Percentiles rank a stretch among this genome's conserved stretches.
These are phyloP conservation scores for Blastocystis sp. DNA, from an alignment of 352 stramenopile genomes.

Conservation along the genomic window DNA sequence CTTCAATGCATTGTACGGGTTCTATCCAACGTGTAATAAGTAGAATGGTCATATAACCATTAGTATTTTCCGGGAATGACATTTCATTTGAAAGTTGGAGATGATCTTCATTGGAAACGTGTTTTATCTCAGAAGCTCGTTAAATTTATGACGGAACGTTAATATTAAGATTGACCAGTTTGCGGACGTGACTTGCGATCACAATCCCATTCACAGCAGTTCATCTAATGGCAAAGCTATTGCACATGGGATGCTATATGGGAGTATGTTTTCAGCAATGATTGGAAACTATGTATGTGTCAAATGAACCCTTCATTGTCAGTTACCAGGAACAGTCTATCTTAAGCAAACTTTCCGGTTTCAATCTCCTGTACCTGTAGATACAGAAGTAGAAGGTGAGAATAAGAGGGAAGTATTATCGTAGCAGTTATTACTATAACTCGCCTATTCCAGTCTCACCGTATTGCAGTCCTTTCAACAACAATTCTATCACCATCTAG, in stretches of 20 bases:
- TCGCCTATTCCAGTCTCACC: background rate
- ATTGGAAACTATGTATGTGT: background rate
- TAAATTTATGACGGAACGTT: background rate
- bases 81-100: background rate
- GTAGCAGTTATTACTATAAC: background rate
- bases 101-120: slow-evolving; percentile 10
- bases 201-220: background rate
- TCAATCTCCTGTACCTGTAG: background rate
- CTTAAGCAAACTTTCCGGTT: slow-evolving; percentile 30
- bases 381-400: background rate
- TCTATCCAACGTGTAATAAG: slow-evolving; percentile 13
- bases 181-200: background rate
- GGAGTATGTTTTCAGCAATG: slow-evolving; percentile 57
- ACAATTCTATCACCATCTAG: background rate
- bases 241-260: slow-evolving; percentile 24
- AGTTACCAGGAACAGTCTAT: slow-evolving; percentile 19
- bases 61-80: slow-evolving; percentile 11
- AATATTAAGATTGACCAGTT: background rate
- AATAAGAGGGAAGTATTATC: background rate
- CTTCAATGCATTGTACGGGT: background rate
- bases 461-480: background rate
- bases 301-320: background rate
- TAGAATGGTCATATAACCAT: background rate
- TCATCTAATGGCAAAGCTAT: background rate
- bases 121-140: background rate